A percentile compares a stretch with the other conserved stretches of the same genome.
Evolutionary conservation across 2,329 filamentous ascomycete species (phyloP).

Genomic region (Epichloe gansuensis): DNA sequence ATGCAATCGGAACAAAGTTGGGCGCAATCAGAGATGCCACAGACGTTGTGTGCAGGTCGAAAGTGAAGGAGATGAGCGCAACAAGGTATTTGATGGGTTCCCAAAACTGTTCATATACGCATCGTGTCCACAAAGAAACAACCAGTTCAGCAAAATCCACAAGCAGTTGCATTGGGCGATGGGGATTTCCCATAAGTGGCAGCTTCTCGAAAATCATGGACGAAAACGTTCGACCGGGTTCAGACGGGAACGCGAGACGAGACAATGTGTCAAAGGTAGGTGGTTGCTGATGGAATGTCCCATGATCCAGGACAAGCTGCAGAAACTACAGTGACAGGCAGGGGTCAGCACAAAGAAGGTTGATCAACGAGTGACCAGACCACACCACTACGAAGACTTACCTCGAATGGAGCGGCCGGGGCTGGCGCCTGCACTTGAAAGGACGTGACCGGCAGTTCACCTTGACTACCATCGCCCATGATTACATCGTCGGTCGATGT

Average conservation of each 20-base stretch:
- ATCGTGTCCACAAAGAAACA: conserved; percentile 55
- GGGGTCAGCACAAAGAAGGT: not conserved
- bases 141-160: conserved; percentile 52
- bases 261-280: conserved; percentile 56
- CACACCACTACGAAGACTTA: conserved; percentile 16
- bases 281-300: conserved; percentile 38
- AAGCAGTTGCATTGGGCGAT: conserved; percentile 41
- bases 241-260: conserved; percentile 51
- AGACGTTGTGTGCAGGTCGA: conserved; percentile 46
- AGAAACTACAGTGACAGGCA: conserved; percentile 33
- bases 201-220: conserved; percentile 56
- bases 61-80: conserved; percentile 48
- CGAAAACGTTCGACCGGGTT: conserved; percentile 42
- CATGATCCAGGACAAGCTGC: conserved; percentile 52
- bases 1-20: conserved; percentile 40
- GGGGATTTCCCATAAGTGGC: conserved; percentile 39
- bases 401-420: conserved; percentile 29
- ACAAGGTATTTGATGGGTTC: conserved; percentile 52
- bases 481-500: conserved; percentile 31
- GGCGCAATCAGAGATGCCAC: conserved; percentile 47
- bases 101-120: conserved; percentile 49
- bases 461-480: conserved; percentile 19
- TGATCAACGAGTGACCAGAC: not conserved
- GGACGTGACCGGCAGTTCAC: conserved; percentile 7
- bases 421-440: conserved; percentile 12